phyloP scores from a whole-genome alignment of 257 asterid species.

The Fraxinus excelsior region DNA sequence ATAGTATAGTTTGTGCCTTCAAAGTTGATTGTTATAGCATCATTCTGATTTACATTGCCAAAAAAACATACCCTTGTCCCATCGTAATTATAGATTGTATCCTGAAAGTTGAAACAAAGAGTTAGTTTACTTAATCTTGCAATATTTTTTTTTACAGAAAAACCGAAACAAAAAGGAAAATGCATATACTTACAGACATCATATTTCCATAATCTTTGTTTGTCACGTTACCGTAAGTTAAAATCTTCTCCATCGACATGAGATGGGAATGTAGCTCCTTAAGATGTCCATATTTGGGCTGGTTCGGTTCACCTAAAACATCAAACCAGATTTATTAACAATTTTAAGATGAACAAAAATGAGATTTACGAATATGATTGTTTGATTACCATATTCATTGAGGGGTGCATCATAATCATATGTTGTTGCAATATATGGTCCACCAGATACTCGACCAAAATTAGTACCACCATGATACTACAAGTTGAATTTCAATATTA shows the following conservation, averaged over 20 bases:
- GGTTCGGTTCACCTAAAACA: conserved; percentile 37
- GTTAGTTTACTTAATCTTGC: background rate
- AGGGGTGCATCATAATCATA: conserved; percentile 56
- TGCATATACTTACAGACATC: conserved; percentile 29
- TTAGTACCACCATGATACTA: conserved; percentile 58
- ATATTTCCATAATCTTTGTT: conserved; percentile 26
- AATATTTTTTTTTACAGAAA: background rate
- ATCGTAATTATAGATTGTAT: conserved; percentile 28
- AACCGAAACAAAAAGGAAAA: background rate
- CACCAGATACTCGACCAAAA: conserved; percentile 45
- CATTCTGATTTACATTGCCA: conserved; percentile 32
- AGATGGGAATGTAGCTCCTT: conserved; percentile 38
- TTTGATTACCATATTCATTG: conserved; percentile 41
- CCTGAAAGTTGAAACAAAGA: conserved; percentile 21
- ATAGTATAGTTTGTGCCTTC: conserved; percentile 33
- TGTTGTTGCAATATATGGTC: conserved; percentile 42
- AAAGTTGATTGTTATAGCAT: conserved; percentile 27
- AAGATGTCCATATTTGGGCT: conserved; percentile 53
- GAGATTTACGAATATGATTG: background rate
- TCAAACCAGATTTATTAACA: background rate
- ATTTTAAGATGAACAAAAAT: background rate
- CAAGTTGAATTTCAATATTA: background rate
- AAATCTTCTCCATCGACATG: conserved; percentile 35
- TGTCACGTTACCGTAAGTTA: conserved; percentile 36
- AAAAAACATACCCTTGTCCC: conserved; percentile 45